Evolutionary conservation across 2,329 filamentous ascomycete genomes (phyloP), one percentile per base, ranked within the genome.

Genomic region (Colletotrichum sp.): DNA sequence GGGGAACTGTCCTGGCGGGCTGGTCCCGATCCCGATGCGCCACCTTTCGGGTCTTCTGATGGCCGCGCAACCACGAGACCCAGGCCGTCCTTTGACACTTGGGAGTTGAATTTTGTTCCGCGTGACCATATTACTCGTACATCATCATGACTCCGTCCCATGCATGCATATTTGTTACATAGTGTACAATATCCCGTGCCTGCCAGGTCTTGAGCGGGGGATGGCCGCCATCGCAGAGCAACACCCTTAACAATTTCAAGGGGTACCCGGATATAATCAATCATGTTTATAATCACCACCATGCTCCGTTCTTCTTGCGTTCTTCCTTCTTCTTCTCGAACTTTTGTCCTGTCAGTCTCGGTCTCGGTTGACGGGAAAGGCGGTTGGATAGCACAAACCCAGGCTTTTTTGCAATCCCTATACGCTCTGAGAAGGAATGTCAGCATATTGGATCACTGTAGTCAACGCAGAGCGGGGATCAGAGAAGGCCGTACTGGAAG

Each of bases 401-500:
- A 98, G 87, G 93, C 90, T 86, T 98, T 96, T 85, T 98, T 98
- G 86, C 96, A 98, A 77, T 97, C 95, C 74, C 96, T 92, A 84
- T 98, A 98, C 66, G 96, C 96, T 85, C 96, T 98, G 78, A 71
- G 43, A 52, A 52, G 36, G 43, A 28, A 72, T 61, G 77, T 72
- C 34, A 73, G 43, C 14, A 34, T 34, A 7, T 10, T 21, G 30
- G 4, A 0, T 21, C 58, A 21, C 5, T 58, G 21, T 52, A 32
- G n/a, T 18, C 24, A n/a, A 18, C 9, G 26, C 10, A 30, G 12
- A 30, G 4, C 18, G n/a, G 18, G 18, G 13, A 34, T 5, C 14
- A 10, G 52, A 30, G 13, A 68, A 9, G 16, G 56, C 28, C 9
- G 8, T 83, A 98, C 96, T 98, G 95, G 82, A 99, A 98, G 83